phyloP scores from a whole-genome alignment of 2,329 filamentous ascomycete species.

The Akanthomyces muscarius region DNA sequence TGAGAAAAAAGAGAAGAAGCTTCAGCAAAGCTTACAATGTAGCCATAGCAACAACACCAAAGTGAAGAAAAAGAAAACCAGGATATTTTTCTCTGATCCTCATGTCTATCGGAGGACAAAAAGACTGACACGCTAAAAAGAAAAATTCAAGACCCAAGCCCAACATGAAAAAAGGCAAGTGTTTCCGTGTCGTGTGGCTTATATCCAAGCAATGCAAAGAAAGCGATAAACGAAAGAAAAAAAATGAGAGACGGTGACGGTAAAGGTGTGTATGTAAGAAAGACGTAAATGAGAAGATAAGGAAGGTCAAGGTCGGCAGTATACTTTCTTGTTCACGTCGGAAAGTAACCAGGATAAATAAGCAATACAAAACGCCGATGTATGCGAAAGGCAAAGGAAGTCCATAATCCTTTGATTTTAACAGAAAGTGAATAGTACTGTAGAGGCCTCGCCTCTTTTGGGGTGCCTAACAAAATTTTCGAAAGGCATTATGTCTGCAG shows the following conservation, averaged over 20 bases:
- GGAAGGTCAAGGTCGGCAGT: neutral
- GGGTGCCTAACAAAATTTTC: neutral
- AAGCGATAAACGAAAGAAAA: neutral
- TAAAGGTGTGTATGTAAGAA: neutral
- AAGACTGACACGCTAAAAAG: neutral
- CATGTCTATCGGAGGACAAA: neutral
- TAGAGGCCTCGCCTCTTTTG: neutral
- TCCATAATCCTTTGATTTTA: neutral
- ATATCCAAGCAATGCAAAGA: slow-evolving; percentile 10
- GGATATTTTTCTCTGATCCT: neutral
- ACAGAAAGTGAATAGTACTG: neutral
- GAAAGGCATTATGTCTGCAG: neutral
- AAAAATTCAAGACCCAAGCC: neutral
- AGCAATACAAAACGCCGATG: slow-evolving; percentile 7
- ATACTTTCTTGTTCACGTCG: neutral
- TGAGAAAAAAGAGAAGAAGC: neutral
- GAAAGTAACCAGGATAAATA: neutral
- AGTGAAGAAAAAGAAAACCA: neutral
- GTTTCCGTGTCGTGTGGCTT: neutral
- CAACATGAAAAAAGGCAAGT: neutral
- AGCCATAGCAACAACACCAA: slow-evolving; percentile 9
- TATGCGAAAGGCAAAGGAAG: slow-evolving; percentile 6
- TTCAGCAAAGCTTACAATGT: neutral
- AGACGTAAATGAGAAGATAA: slow-evolving; percentile 3
- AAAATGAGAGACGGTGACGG: neutral